Conservation (phyloP, 257 asterid species). For the Salvia splendens region DNA sequence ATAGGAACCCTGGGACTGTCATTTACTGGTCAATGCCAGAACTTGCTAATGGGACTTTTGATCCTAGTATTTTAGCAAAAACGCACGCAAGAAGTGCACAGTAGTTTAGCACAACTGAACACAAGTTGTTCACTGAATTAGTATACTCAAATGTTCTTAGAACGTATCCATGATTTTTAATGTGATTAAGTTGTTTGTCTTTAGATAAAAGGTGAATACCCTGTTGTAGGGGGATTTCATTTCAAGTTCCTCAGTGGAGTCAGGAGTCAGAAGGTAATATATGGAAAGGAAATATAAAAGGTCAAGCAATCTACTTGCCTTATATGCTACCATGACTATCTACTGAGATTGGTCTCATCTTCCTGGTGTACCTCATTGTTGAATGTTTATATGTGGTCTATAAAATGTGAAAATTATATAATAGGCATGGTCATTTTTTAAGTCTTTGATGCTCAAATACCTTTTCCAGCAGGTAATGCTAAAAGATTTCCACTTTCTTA, state of each 20-base stretch:
- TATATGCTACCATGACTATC: no score
- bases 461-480: not conserved
- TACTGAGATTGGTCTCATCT: no score
- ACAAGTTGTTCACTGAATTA: not conserved
- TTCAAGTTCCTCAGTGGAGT: not conserved
- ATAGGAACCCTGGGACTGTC: not conserved
- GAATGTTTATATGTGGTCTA: no score
- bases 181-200: not conserved
- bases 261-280: not conserved
- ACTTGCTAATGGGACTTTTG: not conserved
- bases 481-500: no score
- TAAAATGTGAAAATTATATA: no score
- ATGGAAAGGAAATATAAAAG: not conserved
- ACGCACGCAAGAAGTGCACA: no score
- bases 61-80: no score
- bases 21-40: slow-evolving; percentile 2
- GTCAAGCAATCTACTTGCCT: not conserved
- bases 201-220: slow-evolving; percentile 20
- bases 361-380: no score
- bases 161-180: not conserved
- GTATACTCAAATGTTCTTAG: slow-evolving; percentile 3
- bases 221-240: not conserved
- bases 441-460: not conserved
- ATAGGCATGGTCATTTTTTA: no score
- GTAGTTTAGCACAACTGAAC: no score